Percentiles rank a stretch among this genome's conserved stretches.
Conservation (phyloP, 1,139 yeast species). For the Magnusiomyces suaveolens region DNA sequence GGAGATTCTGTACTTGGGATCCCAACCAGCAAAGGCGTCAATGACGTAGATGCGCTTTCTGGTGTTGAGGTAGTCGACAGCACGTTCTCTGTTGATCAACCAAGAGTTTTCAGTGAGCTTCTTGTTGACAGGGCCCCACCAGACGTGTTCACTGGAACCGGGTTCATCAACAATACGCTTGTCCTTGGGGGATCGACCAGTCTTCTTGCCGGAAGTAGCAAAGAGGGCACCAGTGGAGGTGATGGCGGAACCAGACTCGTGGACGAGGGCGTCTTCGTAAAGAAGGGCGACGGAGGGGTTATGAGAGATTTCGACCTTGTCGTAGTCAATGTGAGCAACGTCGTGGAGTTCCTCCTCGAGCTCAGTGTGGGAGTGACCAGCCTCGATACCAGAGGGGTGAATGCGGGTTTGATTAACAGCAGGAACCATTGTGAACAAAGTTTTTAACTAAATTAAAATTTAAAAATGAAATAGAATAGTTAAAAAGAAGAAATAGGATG, state of each 20-base stretch:
- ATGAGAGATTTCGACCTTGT: slow-evolving; percentile 48
- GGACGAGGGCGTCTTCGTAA: slow-evolving; percentile 84
- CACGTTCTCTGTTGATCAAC: slow-evolving; percentile 94
- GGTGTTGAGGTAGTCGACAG: slow-evolving; percentile 92
- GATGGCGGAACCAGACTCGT: slow-evolving; percentile 83
- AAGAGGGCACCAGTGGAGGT: slow-evolving; percentile 91
- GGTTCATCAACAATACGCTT: slow-evolving; percentile 95
- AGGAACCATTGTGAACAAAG: slow-evolving; percentile 25
- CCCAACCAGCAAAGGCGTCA: slow-evolving; percentile 99
- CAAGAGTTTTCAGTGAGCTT: slow-evolving; percentile 91
- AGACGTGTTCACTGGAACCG: slow-evolving; percentile 69
- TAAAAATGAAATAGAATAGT: neutral
- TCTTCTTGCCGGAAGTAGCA: slow-evolving; percentile 92
- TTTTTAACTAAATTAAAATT: neutral
- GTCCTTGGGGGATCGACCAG: slow-evolving; percentile 98
- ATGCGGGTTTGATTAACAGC: slow-evolving; percentile 35
- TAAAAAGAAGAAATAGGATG: neutral
- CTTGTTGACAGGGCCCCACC: slow-evolving; percentile 99
- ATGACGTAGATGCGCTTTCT: slow-evolving; percentile 90
- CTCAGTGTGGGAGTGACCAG: slow-evolving; percentile 31
- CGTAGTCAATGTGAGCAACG: slow-evolving; percentile 37
- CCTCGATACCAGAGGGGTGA: slow-evolving; percentile 37
- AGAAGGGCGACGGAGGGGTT: slow-evolving; percentile 89
- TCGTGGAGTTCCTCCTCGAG: slow-evolving; percentile 35
- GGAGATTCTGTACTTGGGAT: slow-evolving; percentile 93